phyloP scores from a whole-genome alignment of 164 flowering plant species.

The Dillenia suffruticosa region DNA sequence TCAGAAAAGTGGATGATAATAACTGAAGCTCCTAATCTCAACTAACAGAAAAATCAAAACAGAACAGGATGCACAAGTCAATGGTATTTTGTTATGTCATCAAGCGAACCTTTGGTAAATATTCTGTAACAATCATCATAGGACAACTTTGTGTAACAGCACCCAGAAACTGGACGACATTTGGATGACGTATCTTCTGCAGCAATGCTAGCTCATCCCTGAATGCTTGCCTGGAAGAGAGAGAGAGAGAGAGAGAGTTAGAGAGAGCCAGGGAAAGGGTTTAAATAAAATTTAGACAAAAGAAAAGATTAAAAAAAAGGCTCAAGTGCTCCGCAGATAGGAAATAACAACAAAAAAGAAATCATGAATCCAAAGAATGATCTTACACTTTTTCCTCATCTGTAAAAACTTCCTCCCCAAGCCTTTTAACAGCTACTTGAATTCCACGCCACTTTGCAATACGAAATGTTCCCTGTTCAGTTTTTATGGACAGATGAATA shows the following conservation, averaged over 20 bases:
- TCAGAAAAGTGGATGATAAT: too few relatives aligned
- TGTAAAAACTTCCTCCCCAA: constrained; percentile 62
- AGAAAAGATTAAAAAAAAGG: neutral
- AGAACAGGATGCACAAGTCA: too few relatives aligned
- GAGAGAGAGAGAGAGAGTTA: too few relatives aligned
- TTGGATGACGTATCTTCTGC: constrained; percentile 92
- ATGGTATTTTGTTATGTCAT: too few relatives aligned
- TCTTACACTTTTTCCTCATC: constrained; percentile 95
- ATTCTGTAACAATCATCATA: constrained; percentile 99
- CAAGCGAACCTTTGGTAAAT: constrained; percentile 72
- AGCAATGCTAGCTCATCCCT: constrained; percentile 91
- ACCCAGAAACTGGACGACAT: constrained; percentile 95
- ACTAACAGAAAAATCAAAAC: too few relatives aligned
- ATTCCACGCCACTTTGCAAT: constrained; percentile 88
- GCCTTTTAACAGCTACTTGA: constrained; percentile 86
- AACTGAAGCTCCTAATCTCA: too few relatives aligned
- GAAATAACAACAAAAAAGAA: neutral
- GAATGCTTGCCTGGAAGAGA: constrained; percentile 60
- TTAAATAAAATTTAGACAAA: too few relatives aligned
- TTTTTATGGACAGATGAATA: neutral
- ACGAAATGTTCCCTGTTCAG: constrained; percentile 71
- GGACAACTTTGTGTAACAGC: constrained; percentile 98
- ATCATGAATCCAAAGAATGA: constrained; percentile 1
- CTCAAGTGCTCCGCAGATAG: neutral
- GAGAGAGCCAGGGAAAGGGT: too few relatives aligned